Evolutionary conservation across 306 rosid genomes (phyloP), one percentile per base, ranked within the genome.

Genomic region (Fragaria iinumae): DNA sequence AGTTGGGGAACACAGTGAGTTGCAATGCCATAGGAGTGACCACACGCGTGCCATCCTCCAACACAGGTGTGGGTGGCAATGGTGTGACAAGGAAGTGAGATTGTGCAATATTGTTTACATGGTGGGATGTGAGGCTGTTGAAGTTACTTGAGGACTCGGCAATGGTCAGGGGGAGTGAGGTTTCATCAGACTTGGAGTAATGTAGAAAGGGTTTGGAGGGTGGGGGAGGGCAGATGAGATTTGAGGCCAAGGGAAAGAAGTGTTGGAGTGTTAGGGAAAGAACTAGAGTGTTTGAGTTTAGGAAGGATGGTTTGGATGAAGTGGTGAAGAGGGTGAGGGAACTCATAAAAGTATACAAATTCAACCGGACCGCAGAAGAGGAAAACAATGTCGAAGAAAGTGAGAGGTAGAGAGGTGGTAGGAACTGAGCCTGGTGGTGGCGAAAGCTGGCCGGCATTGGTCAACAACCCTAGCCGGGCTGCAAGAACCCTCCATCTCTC

Each of bases 61-160:
- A 52, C 23, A 55, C 60, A 2, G 27, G 27, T n/a, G 27, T 25
- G 2, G 60, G 12, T 55, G 60, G 60, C 25, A 55, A 8, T 55
- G 62, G 62, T 9, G 62, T 11, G 21, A 55, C 12, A 55, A 55
- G 27, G 29, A 55, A 55, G 62, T 55, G 62, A 2, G 62, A n/a
- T 55, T 55, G 27, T 55, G 62, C 62, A 20, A 55, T 12, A 55
- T 55, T 55, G 62, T 55, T 55, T n/a, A n/a, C 27, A 8, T 3
- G 25, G 62, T 55, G 62, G 62, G 62, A 55, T 55, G 62, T 55
- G 29, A n/a, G 62, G 62, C 62, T 9, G 62, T 55, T 55, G 62
- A 55, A 55, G 62, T 55, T 55, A 27, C 62, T 55, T 8, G 62
- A 55, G 27, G 62, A 55, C 27, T 55, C 27, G 29, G 29, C 27